A percentile compares a stretch with the other conserved stretches of the same genome.
These are phyloP conservation scores for Chlamydomonas sp. DNA, from an alignment of 139 green algal genomes.

Conservation along the genomic window DNA sequence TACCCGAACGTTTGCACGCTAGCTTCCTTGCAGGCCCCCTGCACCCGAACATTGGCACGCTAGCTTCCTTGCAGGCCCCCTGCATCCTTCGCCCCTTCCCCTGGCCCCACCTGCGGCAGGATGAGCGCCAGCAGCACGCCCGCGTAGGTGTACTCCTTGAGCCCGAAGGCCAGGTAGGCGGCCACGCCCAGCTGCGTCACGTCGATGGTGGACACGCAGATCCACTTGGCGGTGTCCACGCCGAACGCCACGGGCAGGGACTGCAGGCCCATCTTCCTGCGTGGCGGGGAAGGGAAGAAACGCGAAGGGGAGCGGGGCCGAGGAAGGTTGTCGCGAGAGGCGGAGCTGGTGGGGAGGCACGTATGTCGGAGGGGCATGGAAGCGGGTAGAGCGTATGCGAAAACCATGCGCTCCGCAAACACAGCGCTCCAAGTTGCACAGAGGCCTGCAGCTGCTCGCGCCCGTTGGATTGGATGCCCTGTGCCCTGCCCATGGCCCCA, in stretches of 20 bases:
- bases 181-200: conserved; percentile 89
- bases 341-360: neutral
- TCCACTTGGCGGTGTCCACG: conserved; percentile 98
- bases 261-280: conserved; percentile 83
- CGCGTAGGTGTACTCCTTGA: conserved; percentile 88
- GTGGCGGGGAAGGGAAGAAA: neutral
- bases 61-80: neutral
- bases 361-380: no score
- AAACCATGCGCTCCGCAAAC: no score
- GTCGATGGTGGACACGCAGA: conserved; percentile 95
- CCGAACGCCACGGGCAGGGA: conserved; percentile 97
- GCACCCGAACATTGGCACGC: no score
- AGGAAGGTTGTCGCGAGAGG: neutral
- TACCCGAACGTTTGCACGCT: no score
- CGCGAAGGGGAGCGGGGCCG: neutral
- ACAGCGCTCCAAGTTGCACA: no score
- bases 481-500: no score
- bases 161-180: conserved; percentile 85
- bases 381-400: no score
- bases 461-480: no score
- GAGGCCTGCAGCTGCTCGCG: no score
- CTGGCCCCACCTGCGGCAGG: conserved; percentile 82
- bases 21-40: neutral
- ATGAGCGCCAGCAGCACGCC: conserved; percentile 92
- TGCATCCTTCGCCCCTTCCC: neutral